phyloP scores from a whole-genome alignment of 306 rosid species.

The Psophocarpus tetragonolobus region DNA sequence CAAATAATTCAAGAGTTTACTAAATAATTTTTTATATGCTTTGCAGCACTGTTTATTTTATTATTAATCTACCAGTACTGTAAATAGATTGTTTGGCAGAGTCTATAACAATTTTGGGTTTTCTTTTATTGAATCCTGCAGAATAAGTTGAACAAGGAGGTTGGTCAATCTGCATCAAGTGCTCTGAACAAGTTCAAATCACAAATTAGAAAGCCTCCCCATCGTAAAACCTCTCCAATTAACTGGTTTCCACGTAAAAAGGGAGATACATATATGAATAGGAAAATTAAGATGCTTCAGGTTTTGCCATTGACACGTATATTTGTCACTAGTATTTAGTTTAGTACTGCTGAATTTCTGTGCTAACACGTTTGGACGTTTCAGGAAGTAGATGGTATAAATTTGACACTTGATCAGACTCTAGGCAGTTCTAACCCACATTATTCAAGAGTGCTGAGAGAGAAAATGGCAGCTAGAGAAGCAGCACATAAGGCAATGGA shows the following conservation, averaged over 20 bases:
- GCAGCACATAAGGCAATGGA: slow-evolving; percentile 81
- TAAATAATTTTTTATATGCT: neutral
- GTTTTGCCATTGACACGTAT: slow-evolving; percentile 37
- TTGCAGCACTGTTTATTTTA: neutral
- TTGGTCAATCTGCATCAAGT: slow-evolving; percentile 47
- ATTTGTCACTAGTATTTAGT: neutral
- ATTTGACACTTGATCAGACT: slow-evolving; percentile 87
- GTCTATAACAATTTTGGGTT: neutral
- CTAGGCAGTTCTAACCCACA: slow-evolving; percentile 92
- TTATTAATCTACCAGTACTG: neutral
- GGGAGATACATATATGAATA: slow-evolving; percentile 79
- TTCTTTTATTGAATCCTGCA: slow-evolving; percentile 40
- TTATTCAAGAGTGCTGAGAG: slow-evolving; percentile 76
- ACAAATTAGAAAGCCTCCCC: slow-evolving; percentile 82
- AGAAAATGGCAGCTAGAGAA: slow-evolving; percentile 93
- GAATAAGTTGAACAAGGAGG: slow-evolving; percentile 64
- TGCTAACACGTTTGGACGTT: slow-evolving; percentile 17
- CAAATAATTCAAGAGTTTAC: neutral
- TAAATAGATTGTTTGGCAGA: neutral
- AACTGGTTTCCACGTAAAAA: slow-evolving; percentile 93
- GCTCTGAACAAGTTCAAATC: slow-evolving; percentile 66
- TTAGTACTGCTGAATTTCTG: neutral
- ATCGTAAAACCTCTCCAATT: slow-evolving; percentile 75
- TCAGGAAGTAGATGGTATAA: slow-evolving; percentile 86
- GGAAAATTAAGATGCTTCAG: slow-evolving; percentile 95